Evolutionary conservation across 768 basidiomycete species (phyloP), one percentile per base, ranked within the genome.

Genomic region (Suillus placidus): DNA sequence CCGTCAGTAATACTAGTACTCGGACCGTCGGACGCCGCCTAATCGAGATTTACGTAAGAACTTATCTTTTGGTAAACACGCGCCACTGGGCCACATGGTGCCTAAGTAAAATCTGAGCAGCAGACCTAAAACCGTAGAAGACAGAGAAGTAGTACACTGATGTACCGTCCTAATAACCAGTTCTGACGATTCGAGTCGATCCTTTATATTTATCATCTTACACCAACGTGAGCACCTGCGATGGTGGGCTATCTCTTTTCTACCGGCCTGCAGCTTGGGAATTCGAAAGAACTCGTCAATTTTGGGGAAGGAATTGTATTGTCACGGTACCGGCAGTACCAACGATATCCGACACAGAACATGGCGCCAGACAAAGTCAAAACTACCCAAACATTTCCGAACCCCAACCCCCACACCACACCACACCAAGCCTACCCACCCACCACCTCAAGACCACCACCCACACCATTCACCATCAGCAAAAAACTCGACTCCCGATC

Each of bases 391-490:
- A 61, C 43, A 57, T 34, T 55, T 65, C n/a, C 51, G 49, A 60
- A 65, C 61, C 66, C 40, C 51, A 61, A 65, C 56, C 62, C 37
- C 42, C 34, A 47, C 67, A 49, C 38, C 62, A 34, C 70, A 70
- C 60, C 64, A 66, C 20, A 64, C 68, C 54, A 57, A 52, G 12
- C 16, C 14, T 6, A 61, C 38, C 37, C 66, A 63, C 68, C 68
- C 38, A 55, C 20, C 52, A 49, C 23, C 57, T 26, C 32, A 49
- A 65, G 61, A 61, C 61, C 61, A 56, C 58, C 60, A 66, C 64
- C 66, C 68, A 62, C 37, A 65, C 68, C 67, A 64, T 71, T 66
- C 65, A 63, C 69, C 65, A 63, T 56, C 57, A 73, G 67, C 68
- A 63, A 38, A 63, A 32, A 10, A 57, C 32, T 66, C 49, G 64